Percentiles rank a stretch among this genome's conserved stretches.
phyloP scores from a whole-genome alignment of 73 alveolate genomes.

The Paraurostyla sp. region DNA sequence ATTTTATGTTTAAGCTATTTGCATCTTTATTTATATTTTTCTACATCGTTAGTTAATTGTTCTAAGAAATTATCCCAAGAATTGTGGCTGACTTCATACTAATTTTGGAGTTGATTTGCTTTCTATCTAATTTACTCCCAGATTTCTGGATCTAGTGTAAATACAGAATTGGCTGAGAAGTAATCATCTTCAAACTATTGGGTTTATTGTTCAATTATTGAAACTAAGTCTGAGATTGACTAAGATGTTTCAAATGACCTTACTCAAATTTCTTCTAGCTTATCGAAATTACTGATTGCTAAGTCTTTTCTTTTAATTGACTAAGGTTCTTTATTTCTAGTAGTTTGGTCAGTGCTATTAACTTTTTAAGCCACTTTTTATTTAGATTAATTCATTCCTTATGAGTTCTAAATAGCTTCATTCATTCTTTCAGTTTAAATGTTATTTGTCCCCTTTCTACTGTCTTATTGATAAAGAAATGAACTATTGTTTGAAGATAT shows the following conservation, averaged over 20 bases:
- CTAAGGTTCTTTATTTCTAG: background rate
- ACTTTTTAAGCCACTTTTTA: background rate
- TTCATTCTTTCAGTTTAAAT: too few species aligned
- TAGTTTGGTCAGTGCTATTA: background rate
- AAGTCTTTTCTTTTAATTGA: background rate
- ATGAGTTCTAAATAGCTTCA: too few species aligned
- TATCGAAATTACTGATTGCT: constrained; percentile 11
- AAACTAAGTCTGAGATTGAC: background rate
- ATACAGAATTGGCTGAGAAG: background rate
- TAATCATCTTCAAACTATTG: background rate
- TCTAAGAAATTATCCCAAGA: background rate
- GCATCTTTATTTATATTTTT: background rate
- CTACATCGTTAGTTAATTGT: background rate
- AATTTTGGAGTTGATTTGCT: background rate
- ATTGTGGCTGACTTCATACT: background rate
- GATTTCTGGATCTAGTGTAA: background rate
- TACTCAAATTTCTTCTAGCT: background rate
- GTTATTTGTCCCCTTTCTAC: too few species aligned
- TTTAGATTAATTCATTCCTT: background rate
- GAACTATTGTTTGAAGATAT: too few species aligned
- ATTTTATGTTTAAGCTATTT: background rate
- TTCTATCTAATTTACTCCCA: background rate
- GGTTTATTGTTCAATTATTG: background rate
- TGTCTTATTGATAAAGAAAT: too few species aligned
- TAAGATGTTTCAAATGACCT: background rate